phyloP scores from a whole-genome alignment of 1,284 basidiomycete species.

The Cryptococcus neoformans region DNA sequence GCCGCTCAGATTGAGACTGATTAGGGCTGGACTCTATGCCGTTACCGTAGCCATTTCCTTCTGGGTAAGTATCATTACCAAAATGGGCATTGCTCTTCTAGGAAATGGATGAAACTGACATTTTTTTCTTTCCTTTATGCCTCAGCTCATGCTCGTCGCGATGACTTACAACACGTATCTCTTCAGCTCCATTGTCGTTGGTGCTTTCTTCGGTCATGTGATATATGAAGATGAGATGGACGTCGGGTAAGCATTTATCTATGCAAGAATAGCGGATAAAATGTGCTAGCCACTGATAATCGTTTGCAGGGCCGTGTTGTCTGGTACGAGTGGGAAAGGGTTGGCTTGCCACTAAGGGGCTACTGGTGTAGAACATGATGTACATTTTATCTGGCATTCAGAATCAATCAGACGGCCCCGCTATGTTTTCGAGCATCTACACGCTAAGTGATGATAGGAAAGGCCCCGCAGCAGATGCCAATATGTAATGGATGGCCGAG shows the following conservation, averaged over 20 bases:
- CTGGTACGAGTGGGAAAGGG: constrained; percentile 22
- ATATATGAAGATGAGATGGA: constrained; percentile 47
- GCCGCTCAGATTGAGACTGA: constrained; percentile 18
- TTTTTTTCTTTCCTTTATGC: not conserved
- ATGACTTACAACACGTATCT: constrained; percentile 52
- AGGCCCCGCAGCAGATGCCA: too few species aligned
- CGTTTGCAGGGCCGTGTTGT: constrained; percentile 6
- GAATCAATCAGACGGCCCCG: too few species aligned
- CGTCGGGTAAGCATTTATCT: constrained; percentile 26
- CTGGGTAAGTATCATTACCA: constrained; percentile 33
- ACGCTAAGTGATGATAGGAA: too few species aligned
- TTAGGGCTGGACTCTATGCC: constrained; percentile 40
- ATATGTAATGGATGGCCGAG: too few species aligned
- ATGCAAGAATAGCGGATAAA: not conserved
- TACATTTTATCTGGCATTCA: too few species aligned
- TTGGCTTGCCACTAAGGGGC: constrained; percentile 33
- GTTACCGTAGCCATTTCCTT: constrained; percentile 42
- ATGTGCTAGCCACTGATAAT: not conserved
- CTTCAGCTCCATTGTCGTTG: constrained; percentile 47
- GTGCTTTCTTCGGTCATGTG: constrained; percentile 47
- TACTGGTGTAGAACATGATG: not conserved
- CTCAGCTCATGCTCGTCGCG: constrained; percentile 51
- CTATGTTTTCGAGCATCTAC: too few species aligned
- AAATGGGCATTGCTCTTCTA: not conserved
- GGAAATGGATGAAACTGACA: too few species aligned